These are phyloP conservation scores for Nemania sp. DNA, from an alignment of 2,329 filamentous ascomycete species.

Conservation along the genomic window DNA sequence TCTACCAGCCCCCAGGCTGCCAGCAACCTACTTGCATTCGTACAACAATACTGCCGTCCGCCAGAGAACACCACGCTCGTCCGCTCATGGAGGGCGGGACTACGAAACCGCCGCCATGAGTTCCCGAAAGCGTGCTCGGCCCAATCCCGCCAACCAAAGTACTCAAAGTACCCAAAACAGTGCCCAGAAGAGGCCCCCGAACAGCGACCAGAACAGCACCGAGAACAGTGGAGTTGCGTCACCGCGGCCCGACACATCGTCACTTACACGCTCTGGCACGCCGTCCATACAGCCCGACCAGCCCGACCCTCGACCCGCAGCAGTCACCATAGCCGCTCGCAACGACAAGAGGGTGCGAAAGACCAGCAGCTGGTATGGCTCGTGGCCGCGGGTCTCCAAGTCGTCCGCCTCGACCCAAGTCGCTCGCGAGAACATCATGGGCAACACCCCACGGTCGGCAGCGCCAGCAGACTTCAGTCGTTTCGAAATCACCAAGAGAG, in stretches of 20 bases:
- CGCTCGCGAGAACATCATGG: constrained; percentile 63
- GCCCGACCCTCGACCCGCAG: constrained; percentile 24
- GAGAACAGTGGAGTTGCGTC: constrained; percentile 33
- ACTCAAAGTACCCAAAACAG: constrained; percentile 22
- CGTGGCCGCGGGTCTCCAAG: constrained; percentile 60
- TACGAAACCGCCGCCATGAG: constrained; percentile 40
- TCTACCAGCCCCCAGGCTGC: background rate
- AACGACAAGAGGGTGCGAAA: constrained; percentile 45
- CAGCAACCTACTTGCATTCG: background rate
- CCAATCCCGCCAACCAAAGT: constrained; percentile 39
- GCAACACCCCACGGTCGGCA: constrained; percentile 54
- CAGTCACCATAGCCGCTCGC: constrained; percentile 19
- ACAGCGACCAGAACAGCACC: constrained; percentile 24
- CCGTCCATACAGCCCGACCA: constrained; percentile 27
- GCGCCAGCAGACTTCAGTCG: constrained; percentile 53
- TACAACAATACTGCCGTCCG: background rate
- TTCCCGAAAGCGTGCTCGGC: constrained; percentile 46
- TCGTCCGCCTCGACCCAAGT: constrained; percentile 62
- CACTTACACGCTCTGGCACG: constrained; percentile 30
- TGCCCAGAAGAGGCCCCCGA: constrained; percentile 28
- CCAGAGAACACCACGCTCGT: background rate
- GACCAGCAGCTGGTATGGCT: constrained; percentile 64
- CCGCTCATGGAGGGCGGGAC: constrained; percentile 18
- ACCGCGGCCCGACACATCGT: constrained; percentile 25
- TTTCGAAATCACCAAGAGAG: constrained; percentile 51